These are phyloP conservation scores for Olyra latifolia DNA, from an alignment of 176 grass and related monocot genomes.

Conservation along the genomic window DNA sequence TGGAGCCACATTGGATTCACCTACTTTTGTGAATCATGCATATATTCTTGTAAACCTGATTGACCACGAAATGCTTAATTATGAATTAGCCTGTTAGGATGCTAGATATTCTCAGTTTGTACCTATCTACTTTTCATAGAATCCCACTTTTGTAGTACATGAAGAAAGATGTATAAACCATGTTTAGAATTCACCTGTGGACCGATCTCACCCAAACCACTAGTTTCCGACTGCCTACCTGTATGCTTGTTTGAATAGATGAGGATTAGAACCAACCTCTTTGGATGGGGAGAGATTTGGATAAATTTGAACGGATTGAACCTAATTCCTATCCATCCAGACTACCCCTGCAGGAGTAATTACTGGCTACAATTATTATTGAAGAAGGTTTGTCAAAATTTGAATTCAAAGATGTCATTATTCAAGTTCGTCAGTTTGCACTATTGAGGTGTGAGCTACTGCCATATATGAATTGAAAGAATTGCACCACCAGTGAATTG, in stretches of 20 bases:
- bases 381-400: neutral
- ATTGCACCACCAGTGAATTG: neutral
- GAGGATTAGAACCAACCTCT: neutral
- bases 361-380: neutral
- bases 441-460: neutral
- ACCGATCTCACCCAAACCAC: neutral
- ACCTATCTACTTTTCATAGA: neutral
- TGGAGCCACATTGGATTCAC: neutral
- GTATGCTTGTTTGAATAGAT: neutral
- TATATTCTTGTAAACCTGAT: neutral
- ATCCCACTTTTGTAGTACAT: neutral
- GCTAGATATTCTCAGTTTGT: constrained; percentile 6
- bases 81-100: neutral
- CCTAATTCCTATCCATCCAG: neutral
- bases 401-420: neutral
- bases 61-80: neutral
- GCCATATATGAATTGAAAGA: neutral
- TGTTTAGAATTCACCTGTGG: neutral
- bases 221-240: neutral
- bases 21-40: constrained; percentile 5
- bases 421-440: neutral
- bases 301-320: neutral
- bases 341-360: neutral
- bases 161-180: neutral
- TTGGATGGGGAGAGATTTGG: neutral